Evolutionary conservation across 768 basidiomycete species (phyloP).

Genomic region (Imleria badia): DNA sequence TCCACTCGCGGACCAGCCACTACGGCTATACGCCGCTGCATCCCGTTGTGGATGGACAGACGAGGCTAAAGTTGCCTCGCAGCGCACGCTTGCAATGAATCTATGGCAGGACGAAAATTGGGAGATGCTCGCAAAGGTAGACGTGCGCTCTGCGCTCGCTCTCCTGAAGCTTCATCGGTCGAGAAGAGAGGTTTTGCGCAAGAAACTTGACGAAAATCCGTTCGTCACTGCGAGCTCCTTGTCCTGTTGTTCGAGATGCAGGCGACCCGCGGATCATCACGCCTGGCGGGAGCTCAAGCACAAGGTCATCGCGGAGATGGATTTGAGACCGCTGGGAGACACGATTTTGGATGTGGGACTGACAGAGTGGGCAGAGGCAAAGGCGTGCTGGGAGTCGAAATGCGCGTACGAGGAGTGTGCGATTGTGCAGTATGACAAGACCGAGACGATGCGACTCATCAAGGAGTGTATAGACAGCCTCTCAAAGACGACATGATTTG

Average conservation of each 20-base stretch:
- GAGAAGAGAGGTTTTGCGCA: slow-evolving; percentile 49
- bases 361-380: slow-evolving; percentile 55
- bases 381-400: slow-evolving; percentile 58
- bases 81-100: slow-evolving; percentile 53
- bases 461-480: slow-evolving; percentile 53
- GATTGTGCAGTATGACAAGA: slow-evolving; percentile 55
- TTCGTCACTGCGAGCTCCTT: slow-evolving; percentile 51
- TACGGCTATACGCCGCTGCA: slow-evolving; percentile 54
- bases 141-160: slow-evolving; percentile 50
- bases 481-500: slow-evolving; percentile 36
- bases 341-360: slow-evolving; percentile 51
- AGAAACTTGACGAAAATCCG: slow-evolving; percentile 53
- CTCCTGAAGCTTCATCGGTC: slow-evolving; percentile 55
- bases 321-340: slow-evolving; percentile 57
- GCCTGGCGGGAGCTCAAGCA: slow-evolving; percentile 68
- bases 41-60: slow-evolving; percentile 59
- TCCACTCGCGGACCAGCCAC: slow-evolving; percentile 46
- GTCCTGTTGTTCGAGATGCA: slow-evolving; percentile 48
- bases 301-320: slow-evolving; percentile 56
- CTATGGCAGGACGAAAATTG: slow-evolving; percentile 48
- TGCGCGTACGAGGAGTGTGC: slow-evolving; percentile 47
- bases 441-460: slow-evolving; percentile 53
- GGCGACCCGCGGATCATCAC: slow-evolving; percentile 49
- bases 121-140: slow-evolving; percentile 45
- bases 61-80: slow-evolving; percentile 54